Evolutionary conservation across 2,329 filamentous ascomycete genomes (phyloP).

Genomic region (Tolypocladium inflatum): DNA sequence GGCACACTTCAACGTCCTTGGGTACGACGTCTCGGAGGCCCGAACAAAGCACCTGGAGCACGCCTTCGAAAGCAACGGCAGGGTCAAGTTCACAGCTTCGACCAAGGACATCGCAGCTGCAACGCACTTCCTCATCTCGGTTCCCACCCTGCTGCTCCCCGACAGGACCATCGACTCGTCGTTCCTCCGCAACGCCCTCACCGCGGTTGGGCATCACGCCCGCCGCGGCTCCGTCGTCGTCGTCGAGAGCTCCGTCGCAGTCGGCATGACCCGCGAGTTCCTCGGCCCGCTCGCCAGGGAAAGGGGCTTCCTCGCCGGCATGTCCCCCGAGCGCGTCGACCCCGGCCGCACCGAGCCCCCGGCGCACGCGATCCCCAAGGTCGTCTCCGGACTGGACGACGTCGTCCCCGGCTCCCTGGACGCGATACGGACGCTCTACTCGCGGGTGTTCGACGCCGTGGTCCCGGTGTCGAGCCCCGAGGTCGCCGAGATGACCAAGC

Average conservation of each 20-base stretch:
- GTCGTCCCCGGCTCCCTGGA: constrained; percentile 32
- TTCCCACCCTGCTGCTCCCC: constrained; percentile 38
- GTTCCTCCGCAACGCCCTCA: constrained; percentile 33
- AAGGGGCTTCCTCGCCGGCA: constrained; percentile 34
- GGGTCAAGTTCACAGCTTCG: constrained; percentile 27
- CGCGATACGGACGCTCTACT: constrained; percentile 34
- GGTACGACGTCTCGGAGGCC: constrained; percentile 35
- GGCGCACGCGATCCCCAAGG: constrained; percentile 37
- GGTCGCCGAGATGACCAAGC: constrained; percentile 48
- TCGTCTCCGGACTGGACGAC: constrained; percentile 42
- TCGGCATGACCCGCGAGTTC: constrained; percentile 43
- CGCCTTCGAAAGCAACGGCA: constrained; percentile 15
- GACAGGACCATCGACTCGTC: constrained; percentile 39
- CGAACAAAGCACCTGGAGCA: constrained; percentile 24
- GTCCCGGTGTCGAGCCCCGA: constrained; percentile 41
- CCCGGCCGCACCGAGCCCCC: constrained; percentile 34
- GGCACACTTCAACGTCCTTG: constrained; percentile 29
- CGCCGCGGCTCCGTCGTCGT: constrained; percentile 36
- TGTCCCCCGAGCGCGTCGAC: constrained; percentile 45
- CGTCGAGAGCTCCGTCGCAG: constrained; percentile 43
- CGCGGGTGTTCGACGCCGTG: constrained; percentile 34
- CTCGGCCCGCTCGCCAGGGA: constrained; percentile 33
- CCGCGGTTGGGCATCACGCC: constrained; percentile 29
- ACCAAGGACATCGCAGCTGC: constrained; percentile 27
- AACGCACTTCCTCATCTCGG: constrained; percentile 43